Percentiles rank a stretch among this genome's conserved stretches.
Conservation (phyloP, 129 eudicot genomes). For the Cynara cardunculus region DNA sequence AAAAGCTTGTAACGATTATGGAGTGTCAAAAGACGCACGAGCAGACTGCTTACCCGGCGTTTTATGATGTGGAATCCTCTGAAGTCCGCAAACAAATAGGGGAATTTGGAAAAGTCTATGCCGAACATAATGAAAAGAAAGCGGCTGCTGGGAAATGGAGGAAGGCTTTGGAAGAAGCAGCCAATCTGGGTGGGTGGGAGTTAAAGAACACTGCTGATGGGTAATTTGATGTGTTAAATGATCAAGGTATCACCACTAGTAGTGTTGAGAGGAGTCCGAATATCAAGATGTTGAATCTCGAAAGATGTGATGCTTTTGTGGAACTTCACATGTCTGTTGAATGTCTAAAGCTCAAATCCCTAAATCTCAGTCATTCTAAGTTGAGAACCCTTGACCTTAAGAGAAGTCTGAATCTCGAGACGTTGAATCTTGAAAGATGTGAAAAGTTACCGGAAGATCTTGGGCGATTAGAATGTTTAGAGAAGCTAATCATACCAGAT, state of each 20-base stretch:
- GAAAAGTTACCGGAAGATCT: neutral
- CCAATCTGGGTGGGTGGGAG: too few species aligned
- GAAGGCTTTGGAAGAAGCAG: too few species aligned
- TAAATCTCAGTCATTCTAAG: neutral
- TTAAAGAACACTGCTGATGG: too few species aligned
- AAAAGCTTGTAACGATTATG: too few species aligned
- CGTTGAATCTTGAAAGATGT: neutral
- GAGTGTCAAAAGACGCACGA: too few species aligned
- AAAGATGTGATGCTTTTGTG: neutral
- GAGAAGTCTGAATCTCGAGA: neutral
- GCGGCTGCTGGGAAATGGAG: neutral
- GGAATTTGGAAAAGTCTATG: neutral
- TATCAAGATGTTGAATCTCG: too few species aligned
- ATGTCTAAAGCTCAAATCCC: neutral
- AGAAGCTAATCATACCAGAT: neutral
- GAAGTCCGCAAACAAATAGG: neutral
- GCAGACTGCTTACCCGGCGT: neutral
- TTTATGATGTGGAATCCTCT: neutral
- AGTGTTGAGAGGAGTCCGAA: too few species aligned
- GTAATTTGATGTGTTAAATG: neutral
- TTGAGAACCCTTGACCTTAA: neutral
- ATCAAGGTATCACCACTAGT: too few species aligned
- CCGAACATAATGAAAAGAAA: neutral
- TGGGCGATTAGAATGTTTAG: neutral
- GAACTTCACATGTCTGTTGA: neutral